These are phyloP conservation scores for Tulasnella sp. DNA, from an alignment of 768 basidiomycete species.

Conservation along the genomic window DNA sequence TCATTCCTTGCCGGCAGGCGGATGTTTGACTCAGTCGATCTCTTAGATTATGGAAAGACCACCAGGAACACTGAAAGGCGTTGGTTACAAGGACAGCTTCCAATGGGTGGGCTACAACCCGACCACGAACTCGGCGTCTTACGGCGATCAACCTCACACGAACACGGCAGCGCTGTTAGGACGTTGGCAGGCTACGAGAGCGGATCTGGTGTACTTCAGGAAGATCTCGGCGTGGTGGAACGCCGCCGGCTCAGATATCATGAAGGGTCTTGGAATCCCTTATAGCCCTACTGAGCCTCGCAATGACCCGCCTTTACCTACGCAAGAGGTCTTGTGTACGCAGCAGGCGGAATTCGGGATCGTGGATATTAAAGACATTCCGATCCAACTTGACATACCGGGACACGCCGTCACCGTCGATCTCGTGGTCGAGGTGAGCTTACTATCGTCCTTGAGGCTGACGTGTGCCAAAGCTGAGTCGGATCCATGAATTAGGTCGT, in stretches of 20 bases:
- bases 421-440: neutral
- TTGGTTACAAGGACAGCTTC: neutral
- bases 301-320: neutral
- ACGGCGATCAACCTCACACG: neutral
- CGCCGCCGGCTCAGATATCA: neutral
- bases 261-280: neutral
- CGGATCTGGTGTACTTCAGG: neutral
- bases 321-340: neutral
- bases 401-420: neutral
- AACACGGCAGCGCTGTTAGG: neutral
- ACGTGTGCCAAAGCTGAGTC: neutral
- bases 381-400: neutral
- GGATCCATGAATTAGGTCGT: neutral
- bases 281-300: neutral
- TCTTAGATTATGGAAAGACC: neutral
- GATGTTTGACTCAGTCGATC: neutral
- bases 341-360: neutral
- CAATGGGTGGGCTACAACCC: neutral
- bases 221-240: neutral
- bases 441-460: neutral
- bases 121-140: neutral
- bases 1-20: neutral
- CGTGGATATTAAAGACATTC: neutral
- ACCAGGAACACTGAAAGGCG: neutral
- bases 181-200: neutral